These are phyloP conservation scores for Entomortierella parvispora DNA, from an alignment of 192 early-diverging fungal genomes.

Conservation along the genomic window DNA sequence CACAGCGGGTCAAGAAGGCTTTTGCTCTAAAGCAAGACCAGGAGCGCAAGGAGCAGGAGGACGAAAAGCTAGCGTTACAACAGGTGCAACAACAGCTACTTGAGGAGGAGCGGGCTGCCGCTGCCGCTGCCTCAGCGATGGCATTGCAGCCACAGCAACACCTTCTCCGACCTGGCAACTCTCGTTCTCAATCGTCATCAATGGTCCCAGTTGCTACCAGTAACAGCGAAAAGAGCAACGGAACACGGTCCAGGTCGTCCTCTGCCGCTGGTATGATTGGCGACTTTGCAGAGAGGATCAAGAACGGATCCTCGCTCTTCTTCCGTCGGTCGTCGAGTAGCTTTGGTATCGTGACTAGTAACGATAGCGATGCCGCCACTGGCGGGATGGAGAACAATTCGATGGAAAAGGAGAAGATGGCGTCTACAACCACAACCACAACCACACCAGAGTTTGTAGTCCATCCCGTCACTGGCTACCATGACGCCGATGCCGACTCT, in stretches of 20 bases:
- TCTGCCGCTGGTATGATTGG: conserved; percentile 43
- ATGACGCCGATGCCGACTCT: too few species aligned
- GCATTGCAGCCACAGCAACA: neutral
- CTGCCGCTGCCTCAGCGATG: too few species aligned
- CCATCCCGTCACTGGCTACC: too few species aligned
- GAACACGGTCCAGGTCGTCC: conserved; percentile 24
- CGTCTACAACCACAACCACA: too few species aligned
- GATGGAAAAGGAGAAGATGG: too few species aligned
- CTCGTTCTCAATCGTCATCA: conserved; percentile 9
- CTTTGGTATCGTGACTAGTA: neutral
- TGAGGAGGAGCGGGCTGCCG: neutral
- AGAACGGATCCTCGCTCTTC: conserved; percentile 13
- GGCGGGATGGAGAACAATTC: too few species aligned
- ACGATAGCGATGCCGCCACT: neutral
- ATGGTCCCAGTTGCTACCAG: neutral
- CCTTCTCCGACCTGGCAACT: conserved; percentile 9
- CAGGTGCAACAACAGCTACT: conserved; percentile 14
- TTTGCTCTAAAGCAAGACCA: conserved; percentile 32
- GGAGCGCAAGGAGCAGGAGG: conserved; percentile 13
- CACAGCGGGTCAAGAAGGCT: conserved; percentile 33
- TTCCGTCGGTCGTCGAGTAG: conserved; percentile 15
- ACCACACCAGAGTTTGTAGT: too few species aligned
- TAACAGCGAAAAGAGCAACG: neutral
- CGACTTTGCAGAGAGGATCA: conserved; percentile 44
- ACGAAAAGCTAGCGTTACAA: neutral